Percentiles rank a stretch among this genome's conserved stretches.
These are phyloP conservation scores for Zymoseptoria passerinii DNA, from an alignment of 2,329 filamentous ascomycete species.

Conservation along the genomic window DNA sequence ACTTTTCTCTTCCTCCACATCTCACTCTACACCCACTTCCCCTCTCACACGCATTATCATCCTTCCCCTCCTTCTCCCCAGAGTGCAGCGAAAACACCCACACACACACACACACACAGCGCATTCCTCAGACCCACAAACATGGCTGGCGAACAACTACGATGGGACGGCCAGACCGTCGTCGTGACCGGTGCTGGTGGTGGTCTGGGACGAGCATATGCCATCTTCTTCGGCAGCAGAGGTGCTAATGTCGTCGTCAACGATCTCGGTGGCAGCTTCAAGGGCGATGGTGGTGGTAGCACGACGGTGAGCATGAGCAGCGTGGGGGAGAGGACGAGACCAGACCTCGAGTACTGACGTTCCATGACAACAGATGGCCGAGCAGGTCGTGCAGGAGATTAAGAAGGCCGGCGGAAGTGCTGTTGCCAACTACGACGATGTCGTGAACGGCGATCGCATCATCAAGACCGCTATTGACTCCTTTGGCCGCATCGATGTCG, in stretches of 20 bases:
- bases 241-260: constrained; percentile 96
- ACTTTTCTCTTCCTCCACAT: constrained; percentile 2
- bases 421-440: constrained; percentile 93
- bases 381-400: constrained; percentile 76
- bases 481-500: constrained; percentile 78
- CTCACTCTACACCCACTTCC: constrained; percentile 3
- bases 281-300: constrained; percentile 78
- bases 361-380: constrained; percentile 55
- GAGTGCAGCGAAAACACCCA: background rate
- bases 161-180: constrained; percentile 82
- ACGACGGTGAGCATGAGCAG: constrained; percentile 40
- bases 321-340: background rate
- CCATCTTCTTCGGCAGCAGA: constrained; percentile 80
- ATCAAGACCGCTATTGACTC: constrained; percentile 77
- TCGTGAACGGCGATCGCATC: constrained; percentile 88
- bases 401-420: constrained; percentile 86
- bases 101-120: background rate
- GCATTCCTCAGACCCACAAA: constrained; percentile 11
- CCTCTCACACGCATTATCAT: background rate
- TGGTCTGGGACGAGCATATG: constrained; percentile 74
- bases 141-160: constrained; percentile 58
- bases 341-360: constrained; percentile 2
- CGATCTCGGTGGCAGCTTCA: constrained; percentile 86
- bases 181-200: constrained; percentile 82
- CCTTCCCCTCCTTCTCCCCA: background rate